phyloP scores from a whole-genome alignment of 2,329 filamentous ascomycete genomes.

The Rutstroemia sydowiana region DNA sequence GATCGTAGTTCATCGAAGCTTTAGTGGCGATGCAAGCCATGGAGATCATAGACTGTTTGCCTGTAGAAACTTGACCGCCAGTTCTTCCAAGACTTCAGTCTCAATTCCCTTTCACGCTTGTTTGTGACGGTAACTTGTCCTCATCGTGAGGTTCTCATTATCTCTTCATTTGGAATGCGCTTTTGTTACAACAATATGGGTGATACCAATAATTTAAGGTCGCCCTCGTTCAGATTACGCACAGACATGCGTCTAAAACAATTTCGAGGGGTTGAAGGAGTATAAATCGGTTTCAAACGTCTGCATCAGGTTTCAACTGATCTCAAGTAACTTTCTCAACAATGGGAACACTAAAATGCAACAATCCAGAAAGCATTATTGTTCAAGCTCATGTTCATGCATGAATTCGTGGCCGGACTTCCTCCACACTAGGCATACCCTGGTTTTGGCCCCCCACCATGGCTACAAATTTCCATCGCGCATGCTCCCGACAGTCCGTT shows the following conservation, averaged over 20 bases:
- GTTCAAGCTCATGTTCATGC: constrained; percentile 29
- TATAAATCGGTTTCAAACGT: constrained; percentile 29
- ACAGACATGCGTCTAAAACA: constrained; percentile 29
- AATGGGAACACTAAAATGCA: constrained; percentile 15
- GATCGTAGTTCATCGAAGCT: constrained; percentile 30
- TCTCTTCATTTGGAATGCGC: no score
- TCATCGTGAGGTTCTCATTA: no score
- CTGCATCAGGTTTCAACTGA: constrained; percentile 28
- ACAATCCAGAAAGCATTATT: constrained; percentile 20
- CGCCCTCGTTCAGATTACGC: constrained; percentile 19
- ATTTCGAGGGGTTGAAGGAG: constrained; percentile 26
- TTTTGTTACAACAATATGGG: no score
- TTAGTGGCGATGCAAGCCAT: constrained; percentile 28
- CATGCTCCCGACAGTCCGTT: constrained; percentile 29
- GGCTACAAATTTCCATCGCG: constrained; percentile 27
- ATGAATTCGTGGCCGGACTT: constrained; percentile 30
- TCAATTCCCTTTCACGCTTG: no score
- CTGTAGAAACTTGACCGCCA: constrained; percentile 29
- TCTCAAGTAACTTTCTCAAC: constrained; percentile 15
- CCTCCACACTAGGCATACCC: constrained; percentile 25
- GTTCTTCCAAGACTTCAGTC: constrained; percentile 20
- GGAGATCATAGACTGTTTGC: constrained; percentile 24
- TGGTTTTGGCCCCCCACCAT: constrained; percentile 25
- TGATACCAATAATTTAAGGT: background rate
- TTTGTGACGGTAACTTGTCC: no score